Evolutionary conservation across 495 filamentous ascomycete genomes (phyloP).

Genomic region (Penicillium silybi): DNA sequence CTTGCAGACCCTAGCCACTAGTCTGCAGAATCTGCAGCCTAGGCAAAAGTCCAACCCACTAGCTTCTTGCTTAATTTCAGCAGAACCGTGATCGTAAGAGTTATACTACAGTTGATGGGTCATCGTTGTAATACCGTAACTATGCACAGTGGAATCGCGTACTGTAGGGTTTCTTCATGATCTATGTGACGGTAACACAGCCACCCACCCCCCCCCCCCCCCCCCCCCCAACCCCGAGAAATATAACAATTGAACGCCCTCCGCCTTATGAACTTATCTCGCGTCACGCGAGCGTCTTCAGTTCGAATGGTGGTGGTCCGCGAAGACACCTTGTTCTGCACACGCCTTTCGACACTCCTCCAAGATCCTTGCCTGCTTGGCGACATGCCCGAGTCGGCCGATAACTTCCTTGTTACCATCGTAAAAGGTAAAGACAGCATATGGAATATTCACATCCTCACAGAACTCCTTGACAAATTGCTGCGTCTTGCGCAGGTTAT

Average conservation of each 20-base stretch:
- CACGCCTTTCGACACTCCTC: conserved; percentile 77
- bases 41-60: not conserved
- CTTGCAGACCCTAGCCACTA: too few relatives aligned
- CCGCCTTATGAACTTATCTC: not conserved
- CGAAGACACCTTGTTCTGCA: conserved; percentile 36
- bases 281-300: not conserved
- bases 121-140: too few relatives aligned
- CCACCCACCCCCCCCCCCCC: too few relatives aligned
- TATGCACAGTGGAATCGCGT: too few relatives aligned
- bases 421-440: conserved; percentile 89
- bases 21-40: not conserved
- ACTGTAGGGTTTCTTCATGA: too few relatives aligned
- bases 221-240: too few relatives aligned
- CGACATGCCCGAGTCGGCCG: conserved; percentile 78
- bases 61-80: not conserved
- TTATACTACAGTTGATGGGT: too few relatives aligned
- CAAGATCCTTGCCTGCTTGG: conserved; percentile 79
- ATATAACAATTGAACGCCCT: not conserved
- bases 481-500: conserved; percentile 84
- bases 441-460: conserved; percentile 84
- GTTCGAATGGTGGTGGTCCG: conserved; percentile 19
- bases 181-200: too few relatives aligned
- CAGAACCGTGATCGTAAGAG: too few relatives aligned
- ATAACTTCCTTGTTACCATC: conserved; percentile 90
- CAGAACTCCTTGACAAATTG: conserved; percentile 86